Percentiles rank a stretch among this genome's conserved stretches.
These are phyloP conservation scores for Phytophthora fragariaefolia DNA, from an alignment of 352 stramenopile species.

Conservation along the genomic window DNA sequence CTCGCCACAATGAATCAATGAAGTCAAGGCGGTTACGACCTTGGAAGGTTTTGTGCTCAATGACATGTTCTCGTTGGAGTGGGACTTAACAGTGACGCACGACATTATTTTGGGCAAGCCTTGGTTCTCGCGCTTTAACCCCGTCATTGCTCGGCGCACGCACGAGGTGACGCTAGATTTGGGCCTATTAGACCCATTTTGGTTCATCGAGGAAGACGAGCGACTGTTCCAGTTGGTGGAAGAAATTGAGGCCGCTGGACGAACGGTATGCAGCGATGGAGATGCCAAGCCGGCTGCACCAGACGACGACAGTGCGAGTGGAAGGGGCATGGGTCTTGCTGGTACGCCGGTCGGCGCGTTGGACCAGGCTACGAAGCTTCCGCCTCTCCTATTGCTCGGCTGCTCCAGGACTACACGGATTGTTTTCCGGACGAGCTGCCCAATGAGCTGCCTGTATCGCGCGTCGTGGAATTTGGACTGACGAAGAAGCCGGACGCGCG, in stretches of 20 bases:
- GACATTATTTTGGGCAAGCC: constrained; percentile 25
- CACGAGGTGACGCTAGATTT: constrained; percentile 14
- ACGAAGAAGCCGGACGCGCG: constrained; percentile 15
- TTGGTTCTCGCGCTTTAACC: constrained; percentile 16
- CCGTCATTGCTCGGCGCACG: constrained; percentile 12
- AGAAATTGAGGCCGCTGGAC: background rate
- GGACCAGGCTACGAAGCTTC: no score
- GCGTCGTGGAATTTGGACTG: constrained; percentile 12
- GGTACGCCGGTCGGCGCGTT: background rate
- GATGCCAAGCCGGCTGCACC: background rate
- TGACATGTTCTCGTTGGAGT: constrained; percentile 15
- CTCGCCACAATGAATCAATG: constrained; percentile 5
- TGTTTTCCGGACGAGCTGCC: constrained; percentile 6
- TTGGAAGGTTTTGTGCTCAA: constrained; percentile 2
- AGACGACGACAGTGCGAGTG: background rate
- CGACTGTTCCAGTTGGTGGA: background rate
- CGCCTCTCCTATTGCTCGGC: background rate
- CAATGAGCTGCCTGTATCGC: constrained; percentile 8
- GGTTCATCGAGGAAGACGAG: background rate
- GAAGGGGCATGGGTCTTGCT: background rate
- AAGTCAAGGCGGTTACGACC: constrained; percentile 6
- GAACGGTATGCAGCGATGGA: background rate
- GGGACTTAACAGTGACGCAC: constrained; percentile 1
- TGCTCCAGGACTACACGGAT: constrained; percentile 7
- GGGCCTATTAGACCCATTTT: background rate